Evolutionary conservation across 2,329 filamentous ascomycete genomes (phyloP).

Genomic region (Calonectria pteridis): DNA sequence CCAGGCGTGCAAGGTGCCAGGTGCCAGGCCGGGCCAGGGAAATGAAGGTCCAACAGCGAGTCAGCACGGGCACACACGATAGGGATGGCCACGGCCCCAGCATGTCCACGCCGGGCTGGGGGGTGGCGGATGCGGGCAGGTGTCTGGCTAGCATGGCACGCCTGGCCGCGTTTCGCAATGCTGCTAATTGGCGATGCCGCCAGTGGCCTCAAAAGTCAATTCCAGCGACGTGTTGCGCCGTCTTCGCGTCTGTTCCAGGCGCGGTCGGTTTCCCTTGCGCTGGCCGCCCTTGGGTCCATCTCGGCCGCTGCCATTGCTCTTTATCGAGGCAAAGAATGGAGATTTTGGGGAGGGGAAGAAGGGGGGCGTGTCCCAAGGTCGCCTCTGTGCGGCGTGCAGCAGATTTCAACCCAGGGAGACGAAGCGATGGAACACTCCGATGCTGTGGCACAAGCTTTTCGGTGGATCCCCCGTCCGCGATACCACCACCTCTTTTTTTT

Average conservation of each 20-base stretch:
- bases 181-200: constrained; percentile 3
- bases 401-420: constrained; percentile 6
- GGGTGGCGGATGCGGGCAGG: not conserved
- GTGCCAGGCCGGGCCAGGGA: constrained; percentile 22
- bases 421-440: constrained; percentile 22
- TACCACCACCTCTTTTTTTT: constrained; percentile 12
- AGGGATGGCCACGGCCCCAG: constrained; percentile 7
- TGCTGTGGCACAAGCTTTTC: constrained; percentile 23
- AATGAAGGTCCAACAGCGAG: constrained; percentile 30
- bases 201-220: constrained; percentile 1
- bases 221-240: not conserved
- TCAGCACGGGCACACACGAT: constrained; percentile 30
- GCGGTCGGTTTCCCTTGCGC: not conserved
- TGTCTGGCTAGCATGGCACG: not conserved
- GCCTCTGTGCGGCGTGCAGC: not conserved
- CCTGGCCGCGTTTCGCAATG: constrained; percentile 4
- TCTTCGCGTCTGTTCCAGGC: not conserved
- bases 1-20: constrained; percentile 11
- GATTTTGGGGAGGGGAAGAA: not conserved
- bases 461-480: constrained; percentile 12
- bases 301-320: not conserved
- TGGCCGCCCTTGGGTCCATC: not conserved
- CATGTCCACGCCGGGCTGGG: constrained; percentile 1
- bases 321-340: not conserved
- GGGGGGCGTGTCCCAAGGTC: not conserved